Base-by-base conservation (phyloP, 1,284 basidiomycete species). In the Boletus albobrunnescens region DNA sequence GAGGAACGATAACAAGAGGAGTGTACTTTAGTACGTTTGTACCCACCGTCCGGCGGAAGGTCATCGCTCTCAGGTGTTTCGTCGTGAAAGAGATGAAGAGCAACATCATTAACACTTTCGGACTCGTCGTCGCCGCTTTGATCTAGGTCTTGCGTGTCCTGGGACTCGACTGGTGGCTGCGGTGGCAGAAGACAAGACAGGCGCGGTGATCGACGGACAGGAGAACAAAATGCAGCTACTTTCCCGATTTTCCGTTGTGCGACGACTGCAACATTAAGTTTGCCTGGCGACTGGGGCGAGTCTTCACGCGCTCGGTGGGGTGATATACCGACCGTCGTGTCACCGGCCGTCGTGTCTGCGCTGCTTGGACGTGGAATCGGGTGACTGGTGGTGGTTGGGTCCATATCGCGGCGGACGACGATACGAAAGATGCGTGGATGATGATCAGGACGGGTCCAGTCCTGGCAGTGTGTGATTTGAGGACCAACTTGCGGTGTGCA, bases 221-320 rank as follows among this genome's bases (percentile, higher is more conserved):
- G 70, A 31, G 72, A 61, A 46, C 56, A 31, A 52, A 50, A 19
- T 53, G 58, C 42, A 56, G 55, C 46, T 30, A 49, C 56, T 57
- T 67, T 64, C 59, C 55, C 51, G 55, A 59, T 50, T 54, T 56
- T 57, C 35, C 61, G 53, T 53, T 58, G 59, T 54, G 69, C 64
- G 46, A 70, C 54, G 54, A 61, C 50, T 26, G 64, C 45, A 36
- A 41, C 56, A 53, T 75, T 71, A 52, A 68, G 70, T 59, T 75
- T 78, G 65, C 81, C 79, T 22, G 79, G 79, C 16, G 81, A 78
- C 52, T 69, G 73, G 19, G 78, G 55, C 33, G 77, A 74, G 14
- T 76, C 79, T 60, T 79, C 78, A 60, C 77, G 74, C 26, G 78
- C 65, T 52, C 71, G 71, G 16, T 71, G 67, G 23, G 66, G 56